Conservation (phyloP, 352 stramenopile species). For the Thraustochytrium striatum region DNA sequence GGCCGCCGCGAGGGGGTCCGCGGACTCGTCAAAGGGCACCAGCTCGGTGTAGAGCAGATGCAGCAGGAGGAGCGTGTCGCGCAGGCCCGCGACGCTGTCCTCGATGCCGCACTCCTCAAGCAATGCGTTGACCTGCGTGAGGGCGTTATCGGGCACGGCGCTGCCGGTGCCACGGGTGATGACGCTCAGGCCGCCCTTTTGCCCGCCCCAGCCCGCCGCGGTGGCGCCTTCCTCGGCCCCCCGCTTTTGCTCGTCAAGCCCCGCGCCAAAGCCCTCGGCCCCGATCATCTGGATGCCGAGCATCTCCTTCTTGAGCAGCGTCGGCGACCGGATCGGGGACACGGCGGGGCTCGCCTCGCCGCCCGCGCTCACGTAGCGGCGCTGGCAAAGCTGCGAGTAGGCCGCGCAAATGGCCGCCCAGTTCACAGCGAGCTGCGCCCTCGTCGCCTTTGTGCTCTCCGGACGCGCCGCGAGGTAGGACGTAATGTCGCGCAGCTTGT, state of each 20-base stretch:
- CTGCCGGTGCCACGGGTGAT: no score
- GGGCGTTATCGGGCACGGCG: not conserved
- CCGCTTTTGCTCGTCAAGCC: not conserved
- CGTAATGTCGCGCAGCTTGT: constrained; percentile 24
- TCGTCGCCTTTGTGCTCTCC: not conserved
- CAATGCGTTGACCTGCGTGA: constrained; percentile 3
- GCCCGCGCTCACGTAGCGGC: not conserved
- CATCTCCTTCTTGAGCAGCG: not conserved
- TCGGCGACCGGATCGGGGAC: constrained; percentile 37
- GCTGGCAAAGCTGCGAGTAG: constrained; percentile 41
- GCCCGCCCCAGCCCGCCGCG: no score
- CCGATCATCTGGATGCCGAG: constrained; percentile 4
- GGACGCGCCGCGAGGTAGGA: not conserved
- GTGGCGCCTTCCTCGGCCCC: not conserved
- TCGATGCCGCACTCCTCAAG: constrained; percentile 39
- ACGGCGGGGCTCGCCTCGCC: constrained; percentile 17
- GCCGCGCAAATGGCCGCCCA: constrained; percentile 43
- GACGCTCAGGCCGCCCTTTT: no score
- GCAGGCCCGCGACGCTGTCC: constrained; percentile 12
- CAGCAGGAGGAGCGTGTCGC: constrained; percentile 43
- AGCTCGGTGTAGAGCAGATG: constrained; percentile 30
- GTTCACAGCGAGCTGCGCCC: constrained; percentile 10
- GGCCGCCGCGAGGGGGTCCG: constrained; percentile 26
- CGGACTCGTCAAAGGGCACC: constrained; percentile 39
- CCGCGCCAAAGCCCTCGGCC: not conserved